A percentile compares a stretch with the other conserved stretches of the same genome.
Conservation (phyloP, 495 filamentous ascomycete genomes). For the Aspergillus sclerotioniger region DNA sequence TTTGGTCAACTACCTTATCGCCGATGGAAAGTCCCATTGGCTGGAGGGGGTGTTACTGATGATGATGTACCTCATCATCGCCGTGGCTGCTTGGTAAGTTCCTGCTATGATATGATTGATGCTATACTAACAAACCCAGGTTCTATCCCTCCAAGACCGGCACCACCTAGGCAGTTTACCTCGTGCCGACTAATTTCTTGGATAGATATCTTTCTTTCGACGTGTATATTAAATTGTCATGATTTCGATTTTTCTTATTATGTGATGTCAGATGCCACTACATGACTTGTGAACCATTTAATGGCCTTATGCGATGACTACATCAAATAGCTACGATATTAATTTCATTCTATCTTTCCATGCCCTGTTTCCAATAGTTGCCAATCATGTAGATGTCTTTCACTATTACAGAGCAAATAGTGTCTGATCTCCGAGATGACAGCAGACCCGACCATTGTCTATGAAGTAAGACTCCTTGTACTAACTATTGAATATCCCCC, state of each 20-base stretch:
- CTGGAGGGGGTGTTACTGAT: conserved; percentile 74
- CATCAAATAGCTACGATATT: no score
- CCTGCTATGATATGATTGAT: no score
- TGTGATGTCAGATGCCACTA: not conserved
- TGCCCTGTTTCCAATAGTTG: no score
- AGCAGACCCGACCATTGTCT: no score
- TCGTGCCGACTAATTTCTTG: not conserved
- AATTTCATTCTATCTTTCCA: no score
- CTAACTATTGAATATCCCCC: no score
- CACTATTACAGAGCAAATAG: no score
- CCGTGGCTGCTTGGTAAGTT: conserved; percentile 53
- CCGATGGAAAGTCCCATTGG: conserved; percentile 58
- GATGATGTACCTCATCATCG: conserved; percentile 73
- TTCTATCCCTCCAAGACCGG: conserved; percentile 31
- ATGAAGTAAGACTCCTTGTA: no score
- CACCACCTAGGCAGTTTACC: not conserved
- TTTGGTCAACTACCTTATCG: conserved; percentile 78
- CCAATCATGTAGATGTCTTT: no score
- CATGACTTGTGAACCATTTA: no score
- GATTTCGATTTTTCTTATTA: not conserved
- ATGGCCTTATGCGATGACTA: no score
- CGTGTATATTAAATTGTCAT: not conserved
- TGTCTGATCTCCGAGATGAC: no score
- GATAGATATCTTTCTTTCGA: not conserved
- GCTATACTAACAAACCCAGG: conserved; percentile 24